Evolutionary conservation across 495 filamentous ascomycete species (phyloP), one percentile per base, ranked within the genome.

Genomic region (Talaromyces thailandensis): DNA sequence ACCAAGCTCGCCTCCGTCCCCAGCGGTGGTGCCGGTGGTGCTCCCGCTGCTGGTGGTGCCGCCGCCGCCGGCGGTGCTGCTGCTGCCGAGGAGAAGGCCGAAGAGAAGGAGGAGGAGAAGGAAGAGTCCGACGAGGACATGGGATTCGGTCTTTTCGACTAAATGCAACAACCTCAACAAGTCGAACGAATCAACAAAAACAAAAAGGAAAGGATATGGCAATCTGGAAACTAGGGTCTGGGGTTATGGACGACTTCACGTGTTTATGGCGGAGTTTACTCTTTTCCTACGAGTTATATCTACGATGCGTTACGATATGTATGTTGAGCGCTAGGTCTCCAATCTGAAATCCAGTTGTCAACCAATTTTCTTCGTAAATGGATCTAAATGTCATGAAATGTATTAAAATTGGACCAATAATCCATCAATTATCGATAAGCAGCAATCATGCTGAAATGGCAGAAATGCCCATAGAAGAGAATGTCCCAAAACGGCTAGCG

Each of bases 91-190:
- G 87, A 81, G 69, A 86, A 90, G 75, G 82, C 85, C 74, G 87
- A 84, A 72, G 89, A 88, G 70, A 88, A 93, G 82, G 81, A 83
- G 71, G 82, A 87, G 73, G 84, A 86, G 67, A 86, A 83, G 75
- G 86, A 91, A 78, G 94, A 98, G 86, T 98, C 94, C 74, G 94
- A 99, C 79, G 94, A 99, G 75, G 94, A 99, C 75, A 99, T 99
- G 94, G 94, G 94, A 73, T 96, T 99, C 84, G 94, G 94, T 88
- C 92, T 99, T 64, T 98, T 98, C 88, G 93, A 97, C 83, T 97
- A 81, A 77, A 68, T 68, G 68, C 29, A 45, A 59, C 12, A 48
- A 26, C 31, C 14, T 23, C 12, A 29, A 18, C 73, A 70, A 70
- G 69, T 53, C 45, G 45, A 63, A 65, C 62, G 62, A 66, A 61